Evolutionary conservation across 352 stramenopile genomes (phyloP).

Genomic region (Globisporangium apiculatum): DNA sequence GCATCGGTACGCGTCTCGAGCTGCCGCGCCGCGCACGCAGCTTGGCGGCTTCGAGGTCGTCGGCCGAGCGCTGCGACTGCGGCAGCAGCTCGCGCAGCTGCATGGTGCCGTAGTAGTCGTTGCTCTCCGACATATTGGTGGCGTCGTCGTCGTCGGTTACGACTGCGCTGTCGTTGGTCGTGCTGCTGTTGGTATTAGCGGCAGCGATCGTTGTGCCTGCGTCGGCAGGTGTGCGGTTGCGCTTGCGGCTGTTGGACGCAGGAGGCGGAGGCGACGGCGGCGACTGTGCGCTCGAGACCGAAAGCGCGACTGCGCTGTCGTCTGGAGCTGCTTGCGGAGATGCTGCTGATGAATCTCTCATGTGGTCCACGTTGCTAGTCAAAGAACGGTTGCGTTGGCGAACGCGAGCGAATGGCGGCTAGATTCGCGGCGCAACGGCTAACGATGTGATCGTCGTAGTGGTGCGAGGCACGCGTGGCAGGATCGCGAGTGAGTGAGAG

Average conservation of each 20-base stretch:
- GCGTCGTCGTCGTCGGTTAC: not conserved
- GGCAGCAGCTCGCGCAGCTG: slow-evolving; percentile 7
- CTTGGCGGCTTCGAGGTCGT: slow-evolving; percentile 2
- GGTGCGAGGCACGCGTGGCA: not conserved
- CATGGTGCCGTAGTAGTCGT: slow-evolving; percentile 16
- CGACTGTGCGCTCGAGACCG: not conserved
- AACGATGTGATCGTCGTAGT: not conserved
- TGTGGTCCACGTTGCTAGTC: not conserved
- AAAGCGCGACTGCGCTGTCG: not conserved
- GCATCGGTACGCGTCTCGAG: slow-evolving; percentile 1
- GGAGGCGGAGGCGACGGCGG: slow-evolving; percentile 2
- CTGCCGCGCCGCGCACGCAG: not conserved
- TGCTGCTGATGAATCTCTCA: not conserved
- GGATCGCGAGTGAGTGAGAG: not conserved
- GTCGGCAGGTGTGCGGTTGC: not conserved
- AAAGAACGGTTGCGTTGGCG: not conserved
- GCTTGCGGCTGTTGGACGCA: slow-evolving; percentile 12
- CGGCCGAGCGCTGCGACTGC: not conserved
- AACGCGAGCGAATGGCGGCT: not conserved
- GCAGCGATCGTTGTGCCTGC: not conserved
- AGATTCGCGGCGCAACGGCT: not conserved
- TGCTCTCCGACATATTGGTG: slow-evolving; percentile 8
- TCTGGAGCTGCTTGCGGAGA: not conserved
- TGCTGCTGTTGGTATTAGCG: not conserved
- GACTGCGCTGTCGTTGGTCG: not conserved